A percentile compares a stretch with the other conserved stretches of the same genome.
Conservation (phyloP, 169 alveolate species). For the Toxoplasma gondii region DNA sequence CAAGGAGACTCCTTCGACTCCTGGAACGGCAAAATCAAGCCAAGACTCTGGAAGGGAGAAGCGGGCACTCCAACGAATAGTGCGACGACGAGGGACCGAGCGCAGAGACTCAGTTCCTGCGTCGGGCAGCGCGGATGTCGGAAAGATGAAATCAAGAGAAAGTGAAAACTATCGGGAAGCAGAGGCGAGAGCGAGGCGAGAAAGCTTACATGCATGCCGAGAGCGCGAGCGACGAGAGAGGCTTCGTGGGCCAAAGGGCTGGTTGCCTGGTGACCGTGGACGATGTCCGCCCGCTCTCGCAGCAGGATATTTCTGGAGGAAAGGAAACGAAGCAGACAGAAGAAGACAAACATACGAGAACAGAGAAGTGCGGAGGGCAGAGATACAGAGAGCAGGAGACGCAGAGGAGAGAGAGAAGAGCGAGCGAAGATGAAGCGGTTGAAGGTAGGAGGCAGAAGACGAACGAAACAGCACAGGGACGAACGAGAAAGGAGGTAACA, state of each 20-base stretch:
- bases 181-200: no score
- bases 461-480: not conserved
- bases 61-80: no score
- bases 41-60: no score
- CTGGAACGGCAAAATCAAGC: no score
- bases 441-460: not conserved
- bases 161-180: no score
- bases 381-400: not conserved
- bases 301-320: constrained; percentile 91
- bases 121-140: no score
- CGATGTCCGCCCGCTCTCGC: constrained; percentile 96
- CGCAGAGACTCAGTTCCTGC: no score
- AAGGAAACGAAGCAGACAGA: not conserved
- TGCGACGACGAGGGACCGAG: no score
- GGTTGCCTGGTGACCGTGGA: constrained; percentile 91
- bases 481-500: not conserved
- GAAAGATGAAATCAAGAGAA: no score
- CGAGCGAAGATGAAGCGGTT: not conserved
- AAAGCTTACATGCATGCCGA: constrained; percentile 13
- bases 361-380: not conserved
- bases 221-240: constrained; percentile 41
- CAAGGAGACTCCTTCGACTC: no score
- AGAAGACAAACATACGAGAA: not conserved
- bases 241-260: constrained; percentile 58
- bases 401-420: not conserved